These are phyloP conservation scores for Tolypocladium paradoxum DNA, from an alignment of 2,329 filamentous ascomycete genomes.

Conservation along the genomic window DNA sequence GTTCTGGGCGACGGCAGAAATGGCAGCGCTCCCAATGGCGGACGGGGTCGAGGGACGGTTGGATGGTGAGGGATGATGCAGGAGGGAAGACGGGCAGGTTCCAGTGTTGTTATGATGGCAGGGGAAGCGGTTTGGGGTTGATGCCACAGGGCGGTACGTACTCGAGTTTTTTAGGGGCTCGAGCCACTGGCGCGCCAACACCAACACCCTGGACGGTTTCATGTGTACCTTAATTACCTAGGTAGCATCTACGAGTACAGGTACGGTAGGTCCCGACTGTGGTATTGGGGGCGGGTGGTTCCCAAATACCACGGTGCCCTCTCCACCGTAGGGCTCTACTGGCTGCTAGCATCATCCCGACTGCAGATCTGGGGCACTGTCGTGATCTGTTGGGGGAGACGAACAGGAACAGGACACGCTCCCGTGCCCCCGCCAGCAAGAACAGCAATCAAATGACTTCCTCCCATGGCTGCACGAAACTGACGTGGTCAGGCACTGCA, in stretches of 20 bases:
- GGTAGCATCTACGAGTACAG: too few species aligned
- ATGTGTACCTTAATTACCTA: too few species aligned
- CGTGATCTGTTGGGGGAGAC: background rate
- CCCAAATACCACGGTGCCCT: too few species aligned
- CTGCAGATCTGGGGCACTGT: background rate
- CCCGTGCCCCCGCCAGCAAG: background rate
- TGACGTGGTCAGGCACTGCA: background rate
- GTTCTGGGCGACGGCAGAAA: background rate
- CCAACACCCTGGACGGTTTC: too few species aligned
- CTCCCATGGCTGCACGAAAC: background rate
- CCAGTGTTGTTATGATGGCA: background rate
- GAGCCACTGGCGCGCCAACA: background rate
- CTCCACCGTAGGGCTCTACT: background rate
- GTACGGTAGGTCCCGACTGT: too few species aligned
- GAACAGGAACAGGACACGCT: too few species aligned
- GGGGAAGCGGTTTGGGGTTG: background rate
- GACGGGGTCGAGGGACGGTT: background rate
- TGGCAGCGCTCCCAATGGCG: background rate
- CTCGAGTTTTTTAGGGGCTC: background rate
- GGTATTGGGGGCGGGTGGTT: too few species aligned
- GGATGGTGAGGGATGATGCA: background rate
- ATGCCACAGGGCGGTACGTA: background rate
- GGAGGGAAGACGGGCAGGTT: background rate
- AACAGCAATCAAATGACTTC: background rate
- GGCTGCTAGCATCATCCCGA: background rate